phyloP scores from a whole-genome alignment of 257 asterid species.

The Penstemon davidsonii region DNA sequence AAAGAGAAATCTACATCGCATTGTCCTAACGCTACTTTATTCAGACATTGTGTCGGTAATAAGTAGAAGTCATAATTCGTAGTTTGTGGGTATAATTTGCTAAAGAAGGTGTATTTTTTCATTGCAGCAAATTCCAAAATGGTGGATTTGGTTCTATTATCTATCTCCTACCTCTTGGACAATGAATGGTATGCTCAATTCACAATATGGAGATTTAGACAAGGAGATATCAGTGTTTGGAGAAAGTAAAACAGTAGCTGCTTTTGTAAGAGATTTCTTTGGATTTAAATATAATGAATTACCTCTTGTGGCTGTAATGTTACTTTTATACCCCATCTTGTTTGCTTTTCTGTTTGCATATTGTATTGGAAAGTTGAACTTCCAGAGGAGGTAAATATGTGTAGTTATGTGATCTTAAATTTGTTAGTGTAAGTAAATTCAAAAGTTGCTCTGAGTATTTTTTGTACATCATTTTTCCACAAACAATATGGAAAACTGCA shows the following conservation, averaged over 20 bases:
- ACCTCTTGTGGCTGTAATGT: slow-evolving; percentile 33
- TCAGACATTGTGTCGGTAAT: too few species aligned
- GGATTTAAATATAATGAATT: slow-evolving; percentile 25
- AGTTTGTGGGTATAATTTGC: too few species aligned
- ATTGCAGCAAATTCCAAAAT: slow-evolving; percentile 30
- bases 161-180: slow-evolving; percentile 32
- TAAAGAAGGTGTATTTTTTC: background rate
- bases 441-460: too few species aligned
- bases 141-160: slow-evolving; percentile 36
- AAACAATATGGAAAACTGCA: too few species aligned
- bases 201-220: slow-evolving; percentile 34
- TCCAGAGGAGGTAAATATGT: slow-evolving; percentile 29
- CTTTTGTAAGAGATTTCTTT: slow-evolving; percentile 22
- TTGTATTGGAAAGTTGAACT: slow-evolving; percentile 32
- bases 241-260: slow-evolving; percentile 24
- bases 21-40: too few species aligned
- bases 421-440: too few species aligned
- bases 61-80: too few species aligned
- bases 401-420: too few species aligned
- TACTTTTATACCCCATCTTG: slow-evolving; percentile 18
- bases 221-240: slow-evolving; percentile 26
- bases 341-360: slow-evolving; percentile 31
- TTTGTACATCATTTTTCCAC: too few species aligned
- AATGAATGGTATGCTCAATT: slow-evolving; percentile 26
- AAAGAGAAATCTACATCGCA: too few species aligned